Evolutionary conservation across 768 basidiomycete species (phyloP), one percentile per base, ranked within the genome.

Genomic region (Tricholoma furcatifolium): DNA sequence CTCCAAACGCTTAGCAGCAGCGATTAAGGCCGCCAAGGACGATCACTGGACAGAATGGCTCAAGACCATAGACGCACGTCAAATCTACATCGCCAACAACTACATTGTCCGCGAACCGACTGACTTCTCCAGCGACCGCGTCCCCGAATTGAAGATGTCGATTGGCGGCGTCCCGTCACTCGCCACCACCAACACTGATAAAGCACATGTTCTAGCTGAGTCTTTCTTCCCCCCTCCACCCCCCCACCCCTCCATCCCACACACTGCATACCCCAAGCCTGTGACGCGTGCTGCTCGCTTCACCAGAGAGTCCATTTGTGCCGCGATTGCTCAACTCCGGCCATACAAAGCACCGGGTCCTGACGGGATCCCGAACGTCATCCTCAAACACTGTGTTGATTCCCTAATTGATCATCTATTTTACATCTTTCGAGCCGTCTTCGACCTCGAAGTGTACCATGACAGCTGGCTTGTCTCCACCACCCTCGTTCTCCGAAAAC

Each of bases 151-250:
- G 23, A 31, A 42, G 1, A 41, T 9, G 2, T 7, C 17, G 3
- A 5, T 3, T 1, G 7, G 35, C 10, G 38, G 5, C 44, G 7
- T 4, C 27, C 30, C 18, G 6, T 7, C 9, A 5, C 11, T 34
- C 10, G 48, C 56, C 6, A 18, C 15, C 14, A 21, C 42, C 5
- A 53, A 57, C 35, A 24, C 17, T 3, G 27, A 40, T 1, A 57
- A 57, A 42, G 51, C 47, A 41, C 45, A 2, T 61, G 63, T n/a
- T n/a, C n/a, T n/a, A n/a, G n/a, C n/a, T n/a, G n/a, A n/a, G n/a
- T n/a, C n/a, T n/a, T n/a, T n/a, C 59, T 61, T 60, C 40, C 59
- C 54, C 5, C 57, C 54, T 15, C 40, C 23, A 46, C 30, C 57
- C 3, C 8, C 14, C 10, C 15, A 8, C 10, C 17, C 17, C 6